Evolutionary conservation across 306 rosid species (phyloP).

Genomic region (Canavalia gladiata): DNA sequence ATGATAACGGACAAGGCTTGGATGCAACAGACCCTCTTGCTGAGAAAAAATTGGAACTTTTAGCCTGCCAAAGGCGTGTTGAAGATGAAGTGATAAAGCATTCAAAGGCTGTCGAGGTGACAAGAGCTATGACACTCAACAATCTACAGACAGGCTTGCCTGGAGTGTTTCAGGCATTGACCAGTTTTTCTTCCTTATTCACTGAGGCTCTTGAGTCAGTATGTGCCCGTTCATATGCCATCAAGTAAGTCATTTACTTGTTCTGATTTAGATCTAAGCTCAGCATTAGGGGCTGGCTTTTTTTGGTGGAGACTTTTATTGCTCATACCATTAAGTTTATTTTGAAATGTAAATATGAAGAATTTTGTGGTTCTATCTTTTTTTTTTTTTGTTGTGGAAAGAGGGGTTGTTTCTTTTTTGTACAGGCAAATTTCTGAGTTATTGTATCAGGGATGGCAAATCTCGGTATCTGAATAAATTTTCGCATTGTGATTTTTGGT

Average conservation of each 20-base stretch:
- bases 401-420: constrained; percentile 49
- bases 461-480: constrained; percentile 53
- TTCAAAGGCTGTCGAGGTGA: constrained; percentile 88
- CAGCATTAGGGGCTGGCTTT: constrained; percentile 44
- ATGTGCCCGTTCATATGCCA: constrained; percentile 74
- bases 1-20: constrained; percentile 67
- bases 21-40: constrained; percentile 97
- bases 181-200: constrained; percentile 87
- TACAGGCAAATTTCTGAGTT: constrained; percentile 59
- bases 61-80: constrained; percentile 78
- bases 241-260: constrained; percentile 58
- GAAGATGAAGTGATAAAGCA: constrained; percentile 91
- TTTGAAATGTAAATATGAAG: constrained; percentile 65
- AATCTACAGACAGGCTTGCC: constrained; percentile 98
- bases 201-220: constrained; percentile 82
- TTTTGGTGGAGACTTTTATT: constrained; percentile 42
- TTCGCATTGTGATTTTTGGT: neutral
- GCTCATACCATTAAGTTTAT: constrained; percentile 38
- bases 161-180: constrained; percentile 91
- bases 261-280: constrained; percentile 42
- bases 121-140: constrained; percentile 95
- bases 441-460: constrained; percentile 52
- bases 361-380: constrained; percentile 59
- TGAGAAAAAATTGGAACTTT: constrained; percentile 84
- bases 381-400: constrained; percentile 34